Percentiles rank a stretch among this genome's conserved stretches.
These are phyloP conservation scores for Elongisporangium senticosum DNA, from an alignment of 352 stramenopile species.

Conservation along the genomic window DNA sequence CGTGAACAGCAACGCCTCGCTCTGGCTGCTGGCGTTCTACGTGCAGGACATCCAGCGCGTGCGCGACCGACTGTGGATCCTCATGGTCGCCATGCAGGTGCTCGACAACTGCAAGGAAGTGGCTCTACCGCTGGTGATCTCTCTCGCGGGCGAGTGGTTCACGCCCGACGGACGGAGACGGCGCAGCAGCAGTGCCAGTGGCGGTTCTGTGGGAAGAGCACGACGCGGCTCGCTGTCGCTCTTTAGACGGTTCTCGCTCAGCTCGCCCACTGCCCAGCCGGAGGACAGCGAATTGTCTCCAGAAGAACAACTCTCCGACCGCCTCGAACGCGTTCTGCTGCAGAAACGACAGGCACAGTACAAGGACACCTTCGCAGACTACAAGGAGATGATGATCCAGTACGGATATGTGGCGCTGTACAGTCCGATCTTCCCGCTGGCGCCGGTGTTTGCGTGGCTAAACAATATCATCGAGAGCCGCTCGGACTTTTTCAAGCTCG, in stretches of 20 bases:
- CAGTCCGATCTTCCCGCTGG: constrained; percentile 87
- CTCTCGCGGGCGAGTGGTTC: constrained; percentile 33
- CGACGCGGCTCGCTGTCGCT: neutral
- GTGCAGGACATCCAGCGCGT: constrained; percentile 47
- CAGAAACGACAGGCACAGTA: constrained; percentile 61
- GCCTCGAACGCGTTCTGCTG: constrained; percentile 45
- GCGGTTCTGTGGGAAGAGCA: neutral
- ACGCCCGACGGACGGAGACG: constrained; percentile 38
- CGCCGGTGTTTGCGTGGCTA: constrained; percentile 84
- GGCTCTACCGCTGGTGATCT: constrained; percentile 42
- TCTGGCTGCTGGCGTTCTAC: constrained; percentile 68
- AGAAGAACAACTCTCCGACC: constrained; percentile 7
- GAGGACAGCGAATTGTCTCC: neutral
- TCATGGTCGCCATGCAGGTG: constrained; percentile 58
- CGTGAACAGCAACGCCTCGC: constrained; percentile 68
- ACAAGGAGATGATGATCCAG: constrained; percentile 86
- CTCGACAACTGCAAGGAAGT: constrained; percentile 73
- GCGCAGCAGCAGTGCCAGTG: constrained; percentile 6
- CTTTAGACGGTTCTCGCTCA: neutral
- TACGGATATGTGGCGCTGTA: constrained; percentile 92
- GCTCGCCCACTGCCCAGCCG: neutral
- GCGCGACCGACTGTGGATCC: constrained; percentile 58
- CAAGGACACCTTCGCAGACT: constrained; percentile 61
- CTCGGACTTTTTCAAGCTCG: constrained; percentile 91
- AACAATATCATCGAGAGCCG: constrained; percentile 91